Evolutionary conservation across 2,329 filamentous ascomycete genomes (phyloP).

Genomic region (Trichoderma simmonsii): DNA sequence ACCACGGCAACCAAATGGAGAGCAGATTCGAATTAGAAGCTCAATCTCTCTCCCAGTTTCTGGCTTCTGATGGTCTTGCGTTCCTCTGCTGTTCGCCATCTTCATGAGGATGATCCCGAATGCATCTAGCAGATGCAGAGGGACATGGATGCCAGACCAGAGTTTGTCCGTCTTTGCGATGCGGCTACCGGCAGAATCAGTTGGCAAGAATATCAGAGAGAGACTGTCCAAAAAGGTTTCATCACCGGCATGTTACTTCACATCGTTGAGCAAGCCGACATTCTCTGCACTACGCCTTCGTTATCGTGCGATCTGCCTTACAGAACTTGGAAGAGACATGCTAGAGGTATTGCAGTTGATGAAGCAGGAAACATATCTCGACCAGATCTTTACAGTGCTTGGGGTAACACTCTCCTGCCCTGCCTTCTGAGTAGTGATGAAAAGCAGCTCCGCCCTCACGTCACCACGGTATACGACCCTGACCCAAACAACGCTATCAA

Average conservation of each 20-base stretch:
- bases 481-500: neutral
- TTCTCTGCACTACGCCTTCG: neutral
- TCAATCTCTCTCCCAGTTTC: neutral
- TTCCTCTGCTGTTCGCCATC: neutral
- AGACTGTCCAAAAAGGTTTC: neutral
- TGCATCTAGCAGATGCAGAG: neutral
- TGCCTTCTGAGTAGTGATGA: neutral
- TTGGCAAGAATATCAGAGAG: neutral
- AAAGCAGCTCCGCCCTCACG: neutral
- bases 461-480: neutral
- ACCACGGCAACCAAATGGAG: neutral
- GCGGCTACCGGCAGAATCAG: neutral
- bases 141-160: neutral
- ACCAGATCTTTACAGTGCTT: neutral
- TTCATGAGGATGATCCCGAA: neutral
- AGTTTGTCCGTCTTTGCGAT: neutral
- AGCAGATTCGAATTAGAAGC: neutral
- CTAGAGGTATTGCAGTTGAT: neutral
- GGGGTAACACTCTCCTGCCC: neutral
- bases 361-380: neutral
- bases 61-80: neutral
- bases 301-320: rapidly evolving
- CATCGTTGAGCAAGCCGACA: neutral
- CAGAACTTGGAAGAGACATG: rapidly evolving
- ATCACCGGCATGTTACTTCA: too few species aligned